Conservation (phyloP, 139 green algal species). For the Tetradesmus lagerheimii region DNA sequence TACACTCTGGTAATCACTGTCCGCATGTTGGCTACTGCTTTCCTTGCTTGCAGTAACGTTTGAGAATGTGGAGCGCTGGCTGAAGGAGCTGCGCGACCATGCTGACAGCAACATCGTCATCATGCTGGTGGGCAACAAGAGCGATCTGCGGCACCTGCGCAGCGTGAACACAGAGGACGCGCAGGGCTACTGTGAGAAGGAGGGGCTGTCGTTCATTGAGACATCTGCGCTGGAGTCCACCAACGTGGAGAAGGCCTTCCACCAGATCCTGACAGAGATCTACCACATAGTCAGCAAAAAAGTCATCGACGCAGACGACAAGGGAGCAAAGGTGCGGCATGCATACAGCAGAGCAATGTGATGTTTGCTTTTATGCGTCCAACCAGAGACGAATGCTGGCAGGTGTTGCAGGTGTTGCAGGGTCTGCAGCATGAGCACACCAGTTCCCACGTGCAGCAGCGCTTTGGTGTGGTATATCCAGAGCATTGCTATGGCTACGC, state of each 20-base stretch:
- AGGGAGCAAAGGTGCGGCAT: slow-evolving; percentile 54
- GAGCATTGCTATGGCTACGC: background rate
- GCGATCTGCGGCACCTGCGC: slow-evolving; percentile 95
- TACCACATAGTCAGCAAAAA: slow-evolving; percentile 99
- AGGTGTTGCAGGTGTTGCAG: background rate
- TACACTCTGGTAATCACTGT: background rate
- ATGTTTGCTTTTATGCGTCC: background rate
- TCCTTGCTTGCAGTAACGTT: slow-evolving; percentile 93
- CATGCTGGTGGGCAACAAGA: slow-evolving; percentile 99
- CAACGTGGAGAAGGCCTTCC: slow-evolving; percentile 98
- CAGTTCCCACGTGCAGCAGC: background rate
- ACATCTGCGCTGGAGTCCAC: slow-evolving; percentile 98
- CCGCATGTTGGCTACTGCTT: background rate
- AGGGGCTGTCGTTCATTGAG: slow-evolving; percentile 98
- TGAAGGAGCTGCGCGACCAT: slow-evolving; percentile 99
- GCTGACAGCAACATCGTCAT: slow-evolving; percentile 99
- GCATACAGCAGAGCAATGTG: background rate
- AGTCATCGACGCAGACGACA: slow-evolving; percentile 69
- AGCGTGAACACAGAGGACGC: slow-evolving; percentile 95
- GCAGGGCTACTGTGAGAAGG: slow-evolving; percentile 90
- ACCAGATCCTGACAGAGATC: slow-evolving; percentile 98
- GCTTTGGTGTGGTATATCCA: background rate
- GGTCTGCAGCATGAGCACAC: background rate
- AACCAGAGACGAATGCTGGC: background rate
- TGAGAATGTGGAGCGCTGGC: slow-evolving; percentile 98